Conservation (phyloP, 257 asterid species). For the Capsicum rhomboideum region DNA sequence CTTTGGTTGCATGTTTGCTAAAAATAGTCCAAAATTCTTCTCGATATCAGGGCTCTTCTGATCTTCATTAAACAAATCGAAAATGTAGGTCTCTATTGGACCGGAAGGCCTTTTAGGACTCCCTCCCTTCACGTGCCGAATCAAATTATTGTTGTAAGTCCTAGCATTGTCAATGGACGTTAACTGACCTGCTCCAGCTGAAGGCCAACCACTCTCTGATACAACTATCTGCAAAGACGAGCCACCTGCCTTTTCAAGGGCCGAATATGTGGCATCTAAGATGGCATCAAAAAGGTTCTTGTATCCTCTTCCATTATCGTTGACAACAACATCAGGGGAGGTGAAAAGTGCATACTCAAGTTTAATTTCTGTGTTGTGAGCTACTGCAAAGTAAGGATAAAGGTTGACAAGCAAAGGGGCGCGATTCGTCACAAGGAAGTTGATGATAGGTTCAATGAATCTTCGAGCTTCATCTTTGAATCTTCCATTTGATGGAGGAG, state of each 20-base stretch:
- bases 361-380: background rate
- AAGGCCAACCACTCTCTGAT: conserved; percentile 42
- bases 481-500: conserved; percentile 18
- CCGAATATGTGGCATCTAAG: conserved; percentile 25
- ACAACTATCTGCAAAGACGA: conserved; percentile 20
- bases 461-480: conserved; percentile 8
- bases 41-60: conserved; percentile 20
- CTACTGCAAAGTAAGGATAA: conserved; percentile 16
- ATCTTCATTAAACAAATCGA: conserved; percentile 24
- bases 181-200: conserved; percentile 17
- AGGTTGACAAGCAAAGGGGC: conserved; percentile 22
- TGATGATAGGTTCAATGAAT: conserved; percentile 17
- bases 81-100: conserved; percentile 21
- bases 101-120: conserved; percentile 22
- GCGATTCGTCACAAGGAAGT: conserved; percentile 3
- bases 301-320: conserved; percentile 17
- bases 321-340: conserved; percentile 4
- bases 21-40: conserved; percentile 22
- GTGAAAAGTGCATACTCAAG: conserved; percentile 27
- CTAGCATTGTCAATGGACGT: conserved; percentile 17
- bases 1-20: conserved; percentile 12
- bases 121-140: conserved; percentile 13
- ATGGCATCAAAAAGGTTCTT: conserved; percentile 23
- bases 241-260: conserved; percentile 24
- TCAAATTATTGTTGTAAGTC: conserved; percentile 15